Percentiles rank a stretch among this genome's conserved stretches.
Conservation (phyloP, 805 yeast species). For the Sporopachydermia lactativora region DNA sequence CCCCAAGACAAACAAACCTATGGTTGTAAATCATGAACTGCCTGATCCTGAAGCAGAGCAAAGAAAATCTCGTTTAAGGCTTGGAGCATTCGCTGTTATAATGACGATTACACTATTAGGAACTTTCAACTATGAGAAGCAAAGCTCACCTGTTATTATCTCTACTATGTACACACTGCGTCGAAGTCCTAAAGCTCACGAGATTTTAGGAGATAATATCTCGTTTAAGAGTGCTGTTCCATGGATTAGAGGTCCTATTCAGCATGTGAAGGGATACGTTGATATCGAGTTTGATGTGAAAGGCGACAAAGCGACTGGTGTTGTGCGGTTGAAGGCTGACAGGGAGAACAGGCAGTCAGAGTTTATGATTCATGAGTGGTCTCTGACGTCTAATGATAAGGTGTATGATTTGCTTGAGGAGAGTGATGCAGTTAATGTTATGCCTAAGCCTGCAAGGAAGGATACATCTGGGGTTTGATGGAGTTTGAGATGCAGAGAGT, state of each 20-base stretch:
- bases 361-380: slow-evolving; percentile 52
- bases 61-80: slow-evolving; percentile 36
- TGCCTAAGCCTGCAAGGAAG: not conserved
- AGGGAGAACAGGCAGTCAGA: slow-evolving; percentile 44
- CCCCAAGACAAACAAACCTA: slow-evolving; percentile 22
- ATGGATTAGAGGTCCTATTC: slow-evolving; percentile 78
- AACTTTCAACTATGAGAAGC: slow-evolving; percentile 87
- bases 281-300: slow-evolving; percentile 57
- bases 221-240: slow-evolving; percentile 66
- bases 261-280: slow-evolving; percentile 70
- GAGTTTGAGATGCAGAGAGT: too few relatives aligned
- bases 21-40: slow-evolving; percentile 62
- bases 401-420: slow-evolving; percentile 36
- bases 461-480: not conserved
- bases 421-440: slow-evolving; percentile 8
- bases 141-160: slow-evolving; percentile 75
- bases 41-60: slow-evolving; percentile 41
- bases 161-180: slow-evolving; percentile 80
- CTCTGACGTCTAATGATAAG: slow-evolving; percentile 32
- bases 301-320: slow-evolving; percentile 45
- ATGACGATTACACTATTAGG: slow-evolving; percentile 44
- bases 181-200: slow-evolving; percentile 51
- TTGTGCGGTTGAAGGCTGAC: slow-evolving; percentile 53
- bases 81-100: slow-evolving; percentile 36
- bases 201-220: slow-evolving; percentile 59